Evolutionary conservation across 2,329 filamentous ascomycete species (phyloP), one percentile per base, ranked within the genome.

Genomic region (Ambrosiella cleistominuta): DNA sequence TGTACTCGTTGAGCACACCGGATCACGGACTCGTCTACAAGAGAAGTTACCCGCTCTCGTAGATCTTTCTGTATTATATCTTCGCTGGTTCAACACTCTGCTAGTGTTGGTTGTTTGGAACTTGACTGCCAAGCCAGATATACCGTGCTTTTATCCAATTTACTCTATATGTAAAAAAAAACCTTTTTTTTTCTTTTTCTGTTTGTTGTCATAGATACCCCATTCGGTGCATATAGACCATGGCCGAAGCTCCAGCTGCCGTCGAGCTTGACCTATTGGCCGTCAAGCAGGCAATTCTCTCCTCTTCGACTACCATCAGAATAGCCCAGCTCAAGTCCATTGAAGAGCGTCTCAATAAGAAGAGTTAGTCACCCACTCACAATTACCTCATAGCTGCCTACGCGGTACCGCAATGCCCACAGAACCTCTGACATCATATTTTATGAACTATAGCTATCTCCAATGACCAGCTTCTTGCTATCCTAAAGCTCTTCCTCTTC

Each of bases 401-500:
- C 11, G 37, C 19, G 4, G 7, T 27, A 12, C 27, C 36, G 27
- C 7, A 38, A 27, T 8, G 12, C 11, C 9, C 9, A 51, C 27
- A 7, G 8, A 19, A 19, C n/a, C 19, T 17, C 44, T 8, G 17
- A 56, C 44, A 40, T n/a, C 36, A n/a, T 38, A 42, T 38, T 8
- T 54, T 36, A 9, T 35, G 6, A 19, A 15, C 59, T 62, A 45
- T 63, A 77, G 77, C 72, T 61, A 68, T 77, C 64, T 72, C 76
- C 60, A 67, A 70, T 68, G 68, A 74, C 51, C 69, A 76, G 56
- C 70, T 80, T 58, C 70, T 75, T 55, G 68, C 70, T 60, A 69
- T 93, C 56, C 72, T 95, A 62, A 77, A 81, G 61, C 74, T 89
- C 39, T 79, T 98, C 38, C 91, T 97, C 72, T 81, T 82, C 68